These are phyloP conservation scores for Chrysosporium keratinophilum DNA, from an alignment of 2,329 filamentous ascomycete genomes.

Conservation along the genomic window DNA sequence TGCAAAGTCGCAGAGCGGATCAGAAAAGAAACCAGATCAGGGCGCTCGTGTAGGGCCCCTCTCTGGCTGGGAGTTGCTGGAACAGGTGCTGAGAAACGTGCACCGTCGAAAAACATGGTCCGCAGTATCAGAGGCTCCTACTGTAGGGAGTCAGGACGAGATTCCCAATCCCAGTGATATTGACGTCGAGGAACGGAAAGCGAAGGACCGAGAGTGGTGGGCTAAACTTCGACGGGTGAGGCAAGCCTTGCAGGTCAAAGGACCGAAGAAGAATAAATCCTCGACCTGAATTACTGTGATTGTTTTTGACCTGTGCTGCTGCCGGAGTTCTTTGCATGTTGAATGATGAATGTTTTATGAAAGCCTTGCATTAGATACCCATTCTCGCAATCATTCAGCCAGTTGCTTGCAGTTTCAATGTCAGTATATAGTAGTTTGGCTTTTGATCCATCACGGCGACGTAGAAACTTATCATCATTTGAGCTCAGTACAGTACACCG, in stretches of 20 bases:
- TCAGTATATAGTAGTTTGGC: not conserved
- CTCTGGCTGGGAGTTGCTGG: conserved; percentile 38
- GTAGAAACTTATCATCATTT: too few species aligned
- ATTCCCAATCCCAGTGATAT: conserved; percentile 15
- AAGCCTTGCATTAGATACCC: conserved; percentile 1
- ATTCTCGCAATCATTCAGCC: not conserved
- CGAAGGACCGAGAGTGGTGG: conserved; percentile 64
- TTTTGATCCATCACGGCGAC: not conserved
- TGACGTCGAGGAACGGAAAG: conserved; percentile 39
- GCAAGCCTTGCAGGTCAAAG: conserved; percentile 59
- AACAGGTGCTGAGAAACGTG: conserved; percentile 35
- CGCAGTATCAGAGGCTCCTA: conserved; percentile 22
- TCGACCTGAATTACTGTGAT: not conserved
- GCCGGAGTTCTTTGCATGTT: not conserved
- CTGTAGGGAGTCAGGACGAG: conserved; percentile 19
- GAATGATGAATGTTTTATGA: not conserved
- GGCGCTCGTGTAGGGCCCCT: conserved; percentile 25
- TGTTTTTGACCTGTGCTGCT: not conserved
- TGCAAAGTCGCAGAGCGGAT: conserved; percentile 48
- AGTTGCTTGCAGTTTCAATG: not conserved
- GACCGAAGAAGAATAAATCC: conserved; percentile 40
- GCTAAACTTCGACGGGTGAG: conserved; percentile 60
- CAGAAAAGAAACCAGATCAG: conserved; percentile 24
- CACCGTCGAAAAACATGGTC: conserved; percentile 27
- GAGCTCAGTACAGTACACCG: too few species aligned